Base-by-base conservation (phyloP, 345 rosid species). In the Hibiscus mutabilis region DNA sequence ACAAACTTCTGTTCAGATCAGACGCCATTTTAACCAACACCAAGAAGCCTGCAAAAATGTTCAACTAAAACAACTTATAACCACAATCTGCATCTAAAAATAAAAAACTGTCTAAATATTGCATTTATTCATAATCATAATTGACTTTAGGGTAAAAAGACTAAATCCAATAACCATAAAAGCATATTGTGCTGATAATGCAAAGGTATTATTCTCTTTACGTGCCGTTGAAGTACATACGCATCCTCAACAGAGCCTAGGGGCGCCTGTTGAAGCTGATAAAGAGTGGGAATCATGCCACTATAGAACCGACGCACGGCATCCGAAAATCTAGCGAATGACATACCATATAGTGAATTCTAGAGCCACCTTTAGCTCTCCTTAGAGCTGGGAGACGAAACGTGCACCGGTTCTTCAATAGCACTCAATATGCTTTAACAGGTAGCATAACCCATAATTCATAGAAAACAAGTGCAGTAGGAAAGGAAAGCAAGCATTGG, bases 1-100 rank as follows among this genome's bases (percentile, higher is more conserved):
- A 87, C 59, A 93, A 79, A 70, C 79, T 74, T 9, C 65, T 66
- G 72, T 86, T 88, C 53, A 93, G 87, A 80, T 74, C 80, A 75
- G 96, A 80, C 25, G 86, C 83, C 93, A 91, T 92, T 79, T 74
- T 76, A 52, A 52, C 35, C 11, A 70, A 74, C 57, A 76, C 78
- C 75, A 33, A 66, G 56, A 71, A 64, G 57, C 85, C 89, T 87
- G 82, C 5, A 69, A 68, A 68, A 56, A 46, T 2, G 35, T 37
- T 74, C 3, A 73, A 27, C 60, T 40, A 51, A 76, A 62, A 58
- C 13, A 73, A 37, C 15, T 56, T 59, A 66, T 37, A 52, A 22
- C 12, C 47, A 29, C 65, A 58, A 46, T 13, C 33, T 74, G 49
- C 47, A 46, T 8, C 22, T 16, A 74, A 58, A 9, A 25, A 49